Percentiles rank a stretch among this genome's conserved stretches.
phyloP scores from a whole-genome alignment of 345 rosid species.

The Rhodamnia argentea region DNA sequence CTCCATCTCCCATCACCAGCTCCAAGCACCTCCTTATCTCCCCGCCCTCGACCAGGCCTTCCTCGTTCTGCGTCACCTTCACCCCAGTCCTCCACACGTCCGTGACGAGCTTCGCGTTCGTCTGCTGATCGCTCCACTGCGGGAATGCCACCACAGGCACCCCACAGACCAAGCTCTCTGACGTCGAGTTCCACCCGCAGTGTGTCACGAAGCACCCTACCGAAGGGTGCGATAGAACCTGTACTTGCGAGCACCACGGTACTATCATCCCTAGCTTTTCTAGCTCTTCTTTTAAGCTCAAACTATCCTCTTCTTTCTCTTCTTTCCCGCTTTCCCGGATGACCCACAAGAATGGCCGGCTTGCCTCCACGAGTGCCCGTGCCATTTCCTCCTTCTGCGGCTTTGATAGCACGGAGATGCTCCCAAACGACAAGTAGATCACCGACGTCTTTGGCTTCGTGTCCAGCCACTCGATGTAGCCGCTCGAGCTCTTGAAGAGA shows the following conservation, averaged over 20 bases:
- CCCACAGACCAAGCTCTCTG: constrained; percentile 21
- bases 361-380: background rate
- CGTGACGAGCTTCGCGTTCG: constrained; percentile 21
- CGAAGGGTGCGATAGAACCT: constrained; percentile 22
- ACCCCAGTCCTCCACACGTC: constrained; percentile 23
- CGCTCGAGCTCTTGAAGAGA: constrained; percentile 10
- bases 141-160: constrained; percentile 24
- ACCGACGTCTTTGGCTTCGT: constrained; percentile 18
- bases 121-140: constrained; percentile 18
- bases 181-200: constrained; percentile 31
- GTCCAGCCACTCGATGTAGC: constrained; percentile 30
- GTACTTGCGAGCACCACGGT: constrained; percentile 31
- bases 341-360: constrained; percentile 21
- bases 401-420: constrained; percentile 3
- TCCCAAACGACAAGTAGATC: constrained; percentile 32
- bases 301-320: background rate
- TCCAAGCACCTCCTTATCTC: constrained; percentile 25
- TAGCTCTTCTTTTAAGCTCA: background rate
- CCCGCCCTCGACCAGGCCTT: constrained; percentile 9
- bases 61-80: background rate
- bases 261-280: constrained; percentile 13
- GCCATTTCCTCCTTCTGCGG: constrained; percentile 18
- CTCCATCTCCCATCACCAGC: constrained; percentile 17
- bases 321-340: constrained; percentile 5
- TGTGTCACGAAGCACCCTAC: constrained; percentile 32